These are phyloP conservation scores for Aspergillus unguis DNA, from an alignment of 2,329 filamentous ascomycete species.

Conservation along the genomic window DNA sequence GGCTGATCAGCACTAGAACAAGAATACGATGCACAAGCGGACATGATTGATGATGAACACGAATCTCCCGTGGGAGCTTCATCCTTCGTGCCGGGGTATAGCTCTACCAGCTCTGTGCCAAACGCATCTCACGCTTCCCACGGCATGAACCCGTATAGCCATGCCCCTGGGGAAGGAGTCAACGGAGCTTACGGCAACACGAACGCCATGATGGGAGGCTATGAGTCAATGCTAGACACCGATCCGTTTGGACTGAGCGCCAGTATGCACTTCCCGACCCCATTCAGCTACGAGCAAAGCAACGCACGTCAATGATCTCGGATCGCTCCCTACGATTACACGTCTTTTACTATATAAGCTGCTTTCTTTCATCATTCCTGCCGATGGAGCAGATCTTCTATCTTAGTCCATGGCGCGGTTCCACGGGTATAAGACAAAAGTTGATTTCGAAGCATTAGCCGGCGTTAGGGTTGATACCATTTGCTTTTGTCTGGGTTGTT, in stretches of 20 bases:
- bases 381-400: slow-evolving; percentile 8
- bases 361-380: slow-evolving; percentile 10
- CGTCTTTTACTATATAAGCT: slow-evolving; percentile 5
- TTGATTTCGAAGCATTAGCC: slow-evolving; percentile 32
- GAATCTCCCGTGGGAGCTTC: slow-evolving; percentile 66
- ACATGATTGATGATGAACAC: slow-evolving; percentile 81
- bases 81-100: slow-evolving; percentile 59
- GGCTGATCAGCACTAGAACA: slow-evolving; percentile 65
- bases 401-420: slow-evolving; percentile 9
- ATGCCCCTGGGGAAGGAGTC: slow-evolving; percentile 36
- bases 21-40: slow-evolving; percentile 89
- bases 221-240: slow-evolving; percentile 84
- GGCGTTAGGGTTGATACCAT: slow-evolving; percentile 38
- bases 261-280: slow-evolving; percentile 90
- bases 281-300: slow-evolving; percentile 56
- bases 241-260: slow-evolving; percentile 91
- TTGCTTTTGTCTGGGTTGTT: slow-evolving; percentile 18
- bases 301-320: slow-evolving; percentile 31
- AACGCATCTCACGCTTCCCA: slow-evolving; percentile 41
- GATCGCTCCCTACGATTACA: slow-evolving; percentile 9
- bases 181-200: slow-evolving; percentile 43
- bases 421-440: slow-evolving; percentile 27
- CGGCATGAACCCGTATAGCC: slow-evolving; percentile 41
- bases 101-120: slow-evolving; percentile 40
- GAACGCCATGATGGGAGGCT: slow-evolving; percentile 62